Conservation (phyloP, 768 basidiomycete genomes). For the Xanthoconium stramineum region DNA sequence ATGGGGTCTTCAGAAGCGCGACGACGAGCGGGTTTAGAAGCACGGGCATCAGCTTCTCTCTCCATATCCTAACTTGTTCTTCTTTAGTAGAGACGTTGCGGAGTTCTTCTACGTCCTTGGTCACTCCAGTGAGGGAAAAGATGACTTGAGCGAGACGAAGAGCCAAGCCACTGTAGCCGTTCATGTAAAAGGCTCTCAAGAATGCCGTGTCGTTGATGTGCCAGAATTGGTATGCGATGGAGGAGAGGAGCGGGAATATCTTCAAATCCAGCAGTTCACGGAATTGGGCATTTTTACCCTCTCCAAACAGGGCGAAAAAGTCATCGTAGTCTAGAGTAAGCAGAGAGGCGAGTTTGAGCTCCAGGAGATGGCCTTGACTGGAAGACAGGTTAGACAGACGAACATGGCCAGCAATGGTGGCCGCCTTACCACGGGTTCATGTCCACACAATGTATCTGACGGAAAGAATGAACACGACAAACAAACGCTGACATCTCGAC, state of each 20-base stretch:
- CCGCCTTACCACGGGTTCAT: conserved; percentile 58
- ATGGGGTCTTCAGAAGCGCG: conserved; percentile 44
- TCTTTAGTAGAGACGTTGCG: conserved; percentile 51
- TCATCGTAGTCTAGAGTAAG: conserved; percentile 54
- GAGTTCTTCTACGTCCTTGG: conserved; percentile 50
- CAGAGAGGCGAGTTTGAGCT: conserved; percentile 72
- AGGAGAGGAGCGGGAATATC: conserved; percentile 66
- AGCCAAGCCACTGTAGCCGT: conserved; percentile 67
- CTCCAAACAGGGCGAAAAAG: conserved; percentile 66
- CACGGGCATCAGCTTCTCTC: conserved; percentile 54
- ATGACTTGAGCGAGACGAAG: conserved; percentile 57
- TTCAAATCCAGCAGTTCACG: conserved; percentile 54
- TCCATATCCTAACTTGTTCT: conserved; percentile 67
- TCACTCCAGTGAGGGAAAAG: conserved; percentile 55
- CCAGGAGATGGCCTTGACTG: conserved; percentile 73
- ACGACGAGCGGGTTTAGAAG: conserved; percentile 57
- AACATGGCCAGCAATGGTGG: not conserved
- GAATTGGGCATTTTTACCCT: conserved; percentile 60
- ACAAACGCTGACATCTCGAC: conserved; percentile 7
- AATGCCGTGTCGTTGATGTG: conserved; percentile 52
- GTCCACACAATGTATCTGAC: conserved; percentile 65
- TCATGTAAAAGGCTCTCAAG: conserved; percentile 57
- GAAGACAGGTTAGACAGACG: not conserved
- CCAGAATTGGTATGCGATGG: conserved; percentile 77
- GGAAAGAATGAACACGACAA: conserved; percentile 29